Percentiles rank a stretch among this genome's conserved stretches.
phyloP scores from a whole-genome alignment of 1,284 basidiomycete species.

The Acaromyces ingoldii region DNA sequence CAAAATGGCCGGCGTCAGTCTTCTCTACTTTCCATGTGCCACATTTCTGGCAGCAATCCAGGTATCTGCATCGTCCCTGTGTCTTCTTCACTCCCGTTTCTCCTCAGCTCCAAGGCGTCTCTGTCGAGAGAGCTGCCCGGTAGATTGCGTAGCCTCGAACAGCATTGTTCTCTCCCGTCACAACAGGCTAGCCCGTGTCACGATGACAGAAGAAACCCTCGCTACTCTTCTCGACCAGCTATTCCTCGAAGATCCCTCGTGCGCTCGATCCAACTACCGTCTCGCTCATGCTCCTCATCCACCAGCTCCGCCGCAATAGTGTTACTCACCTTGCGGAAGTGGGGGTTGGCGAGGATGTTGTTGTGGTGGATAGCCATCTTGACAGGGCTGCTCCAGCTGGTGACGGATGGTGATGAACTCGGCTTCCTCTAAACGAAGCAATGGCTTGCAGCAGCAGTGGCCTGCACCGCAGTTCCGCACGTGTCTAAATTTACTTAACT shows the following conservation, averaged over 20 bases:
- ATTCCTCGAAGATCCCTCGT: background rate
- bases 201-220: background rate
- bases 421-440: too few relatives aligned
- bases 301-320: background rate
- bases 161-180: background rate
- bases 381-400: too few relatives aligned
- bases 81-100: background rate
- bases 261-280: background rate
- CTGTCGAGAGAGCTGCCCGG: background rate
- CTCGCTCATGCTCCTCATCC: background rate
- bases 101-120: background rate
- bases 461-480: too few relatives aligned
- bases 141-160: background rate
- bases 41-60: background rate
- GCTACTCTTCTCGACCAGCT: background rate
- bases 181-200: background rate
- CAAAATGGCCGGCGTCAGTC: background rate
- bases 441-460: too few relatives aligned
- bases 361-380: conserved; percentile 50
- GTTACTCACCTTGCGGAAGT: conserved; percentile 76
- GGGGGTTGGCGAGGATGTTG: conserved; percentile 61
- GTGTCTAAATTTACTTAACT: too few relatives aligned
- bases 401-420: too few relatives aligned
- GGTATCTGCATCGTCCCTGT: background rate
- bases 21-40: background rate